Conservation (phyloP, 495 filamentous ascomycete species). For the Melanomma pulvis-pyrius region DNA sequence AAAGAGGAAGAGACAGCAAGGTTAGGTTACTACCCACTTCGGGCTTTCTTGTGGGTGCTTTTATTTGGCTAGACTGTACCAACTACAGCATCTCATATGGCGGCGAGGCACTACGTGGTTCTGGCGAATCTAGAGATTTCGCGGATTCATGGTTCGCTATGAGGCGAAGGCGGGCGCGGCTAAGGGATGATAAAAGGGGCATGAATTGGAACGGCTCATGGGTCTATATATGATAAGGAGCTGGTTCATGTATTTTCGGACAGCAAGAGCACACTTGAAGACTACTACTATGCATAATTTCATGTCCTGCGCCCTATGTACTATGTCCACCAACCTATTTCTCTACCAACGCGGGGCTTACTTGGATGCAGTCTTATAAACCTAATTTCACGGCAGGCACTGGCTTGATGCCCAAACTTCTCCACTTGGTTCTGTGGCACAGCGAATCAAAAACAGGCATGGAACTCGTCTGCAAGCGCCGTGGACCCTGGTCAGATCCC, state of each 20-base stretch:
- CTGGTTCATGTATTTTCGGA: background rate
- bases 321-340: background rate
- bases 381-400: background rate
- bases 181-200: background rate
- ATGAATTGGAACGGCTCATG: background rate
- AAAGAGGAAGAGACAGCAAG: slow-evolving; percentile 78
- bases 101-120: background rate
- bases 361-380: background rate
- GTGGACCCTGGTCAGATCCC: background rate
- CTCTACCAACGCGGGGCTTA: background rate
- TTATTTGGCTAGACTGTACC: background rate
- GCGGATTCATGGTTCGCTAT: background rate
- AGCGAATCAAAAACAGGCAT: background rate
- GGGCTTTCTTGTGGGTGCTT: background rate
- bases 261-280: background rate
- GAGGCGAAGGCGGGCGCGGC: background rate
- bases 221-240: background rate
- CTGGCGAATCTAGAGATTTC: background rate
- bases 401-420: background rate
- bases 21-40: slow-evolving; percentile 41
- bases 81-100: background rate
- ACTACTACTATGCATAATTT: background rate
- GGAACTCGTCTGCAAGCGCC: background rate
- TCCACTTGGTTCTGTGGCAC: background rate
- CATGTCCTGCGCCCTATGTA: background rate